Evolutionary conservation across 2,329 filamentous ascomycete genomes (phyloP).

Genomic region (Cladosporium colombiae): DNA sequence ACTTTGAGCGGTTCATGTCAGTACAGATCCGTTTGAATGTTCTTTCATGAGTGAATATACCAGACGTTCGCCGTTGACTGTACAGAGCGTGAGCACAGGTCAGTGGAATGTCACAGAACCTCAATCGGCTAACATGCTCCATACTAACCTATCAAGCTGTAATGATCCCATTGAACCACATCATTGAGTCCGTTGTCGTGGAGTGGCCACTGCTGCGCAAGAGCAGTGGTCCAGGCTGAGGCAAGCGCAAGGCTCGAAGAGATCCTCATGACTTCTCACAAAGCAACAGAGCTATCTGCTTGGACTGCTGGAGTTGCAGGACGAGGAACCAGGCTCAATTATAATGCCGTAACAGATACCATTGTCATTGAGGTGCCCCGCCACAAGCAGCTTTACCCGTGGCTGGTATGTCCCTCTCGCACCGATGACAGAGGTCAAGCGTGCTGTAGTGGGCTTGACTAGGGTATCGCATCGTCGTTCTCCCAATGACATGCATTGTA

Average conservation of each 20-base stretch:
- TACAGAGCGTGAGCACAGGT: background rate
- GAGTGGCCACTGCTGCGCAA: conserved; percentile 44
- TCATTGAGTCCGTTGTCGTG: conserved; percentile 51
- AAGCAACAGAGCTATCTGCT: background rate
- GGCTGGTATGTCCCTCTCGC: background rate
- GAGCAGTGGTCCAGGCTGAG: conserved; percentile 23
- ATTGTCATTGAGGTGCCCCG: background rate
- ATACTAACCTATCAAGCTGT: conserved; percentile 60
- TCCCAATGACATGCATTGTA: background rate
- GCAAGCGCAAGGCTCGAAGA: conserved; percentile 2
- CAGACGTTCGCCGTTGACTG: conserved; percentile 63
- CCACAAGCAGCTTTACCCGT: background rate
- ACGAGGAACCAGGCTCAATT: background rate
- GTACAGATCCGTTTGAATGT: background rate
- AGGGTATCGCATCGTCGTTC: background rate
- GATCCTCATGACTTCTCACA: conserved; percentile 2
- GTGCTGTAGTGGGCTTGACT: background rate
- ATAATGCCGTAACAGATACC: background rate
- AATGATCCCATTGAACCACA: conserved; percentile 44
- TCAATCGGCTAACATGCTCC: background rate
- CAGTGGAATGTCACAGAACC: background rate
- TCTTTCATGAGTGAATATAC: background rate
- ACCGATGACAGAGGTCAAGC: conserved; percentile 12
- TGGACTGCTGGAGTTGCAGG: background rate
- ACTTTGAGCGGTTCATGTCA: background rate